Conservation (phyloP, 441 rosid genomes). For the Erodium texanum region DNA sequence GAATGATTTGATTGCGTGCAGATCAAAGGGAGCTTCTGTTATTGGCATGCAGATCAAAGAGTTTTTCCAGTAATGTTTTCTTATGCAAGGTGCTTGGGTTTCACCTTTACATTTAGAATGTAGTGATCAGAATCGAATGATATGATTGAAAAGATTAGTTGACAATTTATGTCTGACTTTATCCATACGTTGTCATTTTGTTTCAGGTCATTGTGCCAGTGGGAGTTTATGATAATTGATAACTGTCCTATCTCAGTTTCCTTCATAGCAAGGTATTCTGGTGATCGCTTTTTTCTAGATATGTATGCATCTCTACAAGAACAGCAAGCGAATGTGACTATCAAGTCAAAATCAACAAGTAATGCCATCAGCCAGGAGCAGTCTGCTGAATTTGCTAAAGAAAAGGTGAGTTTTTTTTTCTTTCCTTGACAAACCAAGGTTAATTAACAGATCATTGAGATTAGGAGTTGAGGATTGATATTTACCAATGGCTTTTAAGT, state of each 20-base stretch:
- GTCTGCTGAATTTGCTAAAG: slow-evolving; percentile 82
- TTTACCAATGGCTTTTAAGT: neutral
- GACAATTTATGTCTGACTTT: too few species aligned
- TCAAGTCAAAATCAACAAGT: slow-evolving; percentile 37
- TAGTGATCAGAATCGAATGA: too few species aligned
- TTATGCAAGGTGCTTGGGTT: too few species aligned
- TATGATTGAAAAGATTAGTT: too few species aligned
- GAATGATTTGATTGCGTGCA: too few species aligned
- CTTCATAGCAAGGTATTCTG: slow-evolving; percentile 73
- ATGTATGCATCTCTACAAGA: slow-evolving; percentile 71
- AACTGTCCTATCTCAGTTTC: slow-evolving; percentile 85
- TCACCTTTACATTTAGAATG: too few species aligned
- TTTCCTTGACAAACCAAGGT: slow-evolving; percentile 2
- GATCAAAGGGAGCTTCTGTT: too few species aligned
- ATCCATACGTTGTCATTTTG: slow-evolving; percentile 12
- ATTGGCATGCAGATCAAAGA: too few species aligned
- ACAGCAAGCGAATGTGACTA: slow-evolving; percentile 42
- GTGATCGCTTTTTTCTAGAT: slow-evolving; percentile 86
- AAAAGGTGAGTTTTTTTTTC: slow-evolving; percentile 37
- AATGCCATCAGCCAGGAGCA: slow-evolving; percentile 38
- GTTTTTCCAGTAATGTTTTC: too few species aligned
- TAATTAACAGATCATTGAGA: too few species aligned
- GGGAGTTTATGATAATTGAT: slow-evolving; percentile 72
- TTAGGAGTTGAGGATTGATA: too few species aligned
- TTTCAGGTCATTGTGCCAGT: slow-evolving; percentile 73